Percentiles rank a stretch among this genome's conserved stretches.
Conservation (phyloP, 352 stramenopile species). For the Pythium plurisporium region DNA sequence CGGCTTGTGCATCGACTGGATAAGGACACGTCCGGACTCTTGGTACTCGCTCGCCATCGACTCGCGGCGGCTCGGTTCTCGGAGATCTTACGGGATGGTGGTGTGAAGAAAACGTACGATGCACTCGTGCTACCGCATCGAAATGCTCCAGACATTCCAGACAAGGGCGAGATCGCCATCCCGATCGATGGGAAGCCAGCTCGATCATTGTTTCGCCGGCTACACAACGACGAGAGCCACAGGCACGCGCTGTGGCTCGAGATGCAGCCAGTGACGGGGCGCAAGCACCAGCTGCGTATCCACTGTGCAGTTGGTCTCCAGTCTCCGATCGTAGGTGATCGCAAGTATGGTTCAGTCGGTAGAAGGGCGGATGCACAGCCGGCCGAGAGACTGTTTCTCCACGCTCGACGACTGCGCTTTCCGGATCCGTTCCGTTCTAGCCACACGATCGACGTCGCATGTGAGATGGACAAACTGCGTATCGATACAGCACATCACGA, state of each 20-base stretch:
- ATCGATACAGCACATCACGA: not conserved
- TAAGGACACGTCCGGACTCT: slow-evolving; percentile 59
- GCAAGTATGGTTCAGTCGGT: slow-evolving; percentile 28
- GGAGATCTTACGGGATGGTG: slow-evolving; percentile 29
- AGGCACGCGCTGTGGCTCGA: slow-evolving; percentile 34
- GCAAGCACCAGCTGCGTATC: slow-evolving; percentile 65
- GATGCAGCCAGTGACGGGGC: slow-evolving; percentile 48
- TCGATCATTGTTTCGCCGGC: slow-evolving; percentile 29
- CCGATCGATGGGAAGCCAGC: slow-evolving; percentile 47
- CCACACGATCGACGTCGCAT: slow-evolving; percentile 20
- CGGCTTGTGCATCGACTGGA: slow-evolving; percentile 68
- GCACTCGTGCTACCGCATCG: slow-evolving; percentile 30
- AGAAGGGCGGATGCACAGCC: too few relatives aligned
- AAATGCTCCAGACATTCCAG: slow-evolving; percentile 15
- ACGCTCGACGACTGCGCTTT: slow-evolving; percentile 47
- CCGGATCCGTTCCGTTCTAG: slow-evolving; percentile 33
- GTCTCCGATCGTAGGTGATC: slow-evolving; percentile 53
- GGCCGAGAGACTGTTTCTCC: slow-evolving; percentile 40
- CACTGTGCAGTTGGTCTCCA: slow-evolving; percentile 43
- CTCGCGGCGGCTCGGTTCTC: slow-evolving; percentile 64
- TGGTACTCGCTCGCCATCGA: slow-evolving; percentile 62
- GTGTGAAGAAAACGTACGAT: slow-evolving; percentile 58
- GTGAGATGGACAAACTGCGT: slow-evolving; percentile 8
- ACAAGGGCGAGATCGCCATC: slow-evolving; percentile 25
- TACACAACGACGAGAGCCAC: not conserved